Conservation (phyloP, 164 flowering plant genomes). For the Piper betle region DNA sequence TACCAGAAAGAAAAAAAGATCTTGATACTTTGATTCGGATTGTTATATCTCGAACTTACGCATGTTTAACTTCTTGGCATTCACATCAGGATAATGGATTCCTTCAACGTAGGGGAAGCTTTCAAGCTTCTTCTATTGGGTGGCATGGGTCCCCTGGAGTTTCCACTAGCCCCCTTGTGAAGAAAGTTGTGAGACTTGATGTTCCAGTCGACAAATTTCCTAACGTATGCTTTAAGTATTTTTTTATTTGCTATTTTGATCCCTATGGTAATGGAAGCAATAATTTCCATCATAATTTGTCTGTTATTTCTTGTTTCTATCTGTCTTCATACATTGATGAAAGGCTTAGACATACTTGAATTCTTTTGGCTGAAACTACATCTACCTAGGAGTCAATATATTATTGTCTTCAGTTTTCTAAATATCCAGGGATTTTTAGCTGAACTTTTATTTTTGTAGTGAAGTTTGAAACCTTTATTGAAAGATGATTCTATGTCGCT, state of each 20-base stretch:
- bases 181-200: constrained; percentile 70
- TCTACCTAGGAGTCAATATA: no score
- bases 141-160: constrained; percentile 60
- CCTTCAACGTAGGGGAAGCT: constrained; percentile 41
- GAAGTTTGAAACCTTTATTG: no score
- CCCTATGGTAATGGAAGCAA: no score
- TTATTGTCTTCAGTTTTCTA: no score
- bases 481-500: no score
- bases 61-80: not conserved
- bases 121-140: constrained; percentile 43
- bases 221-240: constrained; percentile 27
- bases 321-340: no score
- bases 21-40: not conserved
- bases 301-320: no score
- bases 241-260: not conserved
- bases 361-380: no score
- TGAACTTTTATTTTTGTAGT: no score
- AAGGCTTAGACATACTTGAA: no score
- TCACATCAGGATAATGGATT: constrained; percentile 42
- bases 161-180: constrained; percentile 39
- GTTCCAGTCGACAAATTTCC: constrained; percentile 80
- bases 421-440: no score
- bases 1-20: not conserved
- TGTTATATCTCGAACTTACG: not conserved
- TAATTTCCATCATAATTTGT: no score